Evolutionary conservation across 2,329 filamentous ascomycete species (phyloP), one percentile per base, ranked within the genome.

Genomic region (Calycina marina): DNA sequence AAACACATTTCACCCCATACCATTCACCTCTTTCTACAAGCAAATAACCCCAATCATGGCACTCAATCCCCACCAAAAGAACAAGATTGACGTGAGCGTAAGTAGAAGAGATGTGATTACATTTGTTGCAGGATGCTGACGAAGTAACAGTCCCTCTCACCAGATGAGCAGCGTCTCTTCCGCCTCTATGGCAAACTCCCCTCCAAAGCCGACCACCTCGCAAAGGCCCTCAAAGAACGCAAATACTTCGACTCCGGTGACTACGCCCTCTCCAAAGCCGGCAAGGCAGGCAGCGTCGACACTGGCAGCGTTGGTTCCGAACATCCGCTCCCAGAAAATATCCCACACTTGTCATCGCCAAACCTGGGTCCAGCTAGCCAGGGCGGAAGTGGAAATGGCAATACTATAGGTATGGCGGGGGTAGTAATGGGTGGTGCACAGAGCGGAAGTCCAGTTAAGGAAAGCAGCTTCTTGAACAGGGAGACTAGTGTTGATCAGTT

Each of bases 171-270:
- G 61, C 82, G 83, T 42, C 77, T 96, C 53, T 90, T 96, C 69
- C 81, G 86, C 45, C 77, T 96, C 44, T 98, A 98, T 60, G 90
- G 90, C 61, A 96, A 96, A 63, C 77, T 96, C 39, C 90, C 90
- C 43, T 93, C 81, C 59, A 90, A 90, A 59, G 92, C 86, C 58
- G 88, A 94, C 59, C 72, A 94, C 52, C 77, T 96, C 49, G 85
- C 92, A 67, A 96, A 96, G 67, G 93, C 96, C 56, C 73, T 96
- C 55, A 94, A 94, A 71, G 90, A 96, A 59, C 86, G 90, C 65
- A 98, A 93, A 65, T 94, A 93, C 65, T 94, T 94, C 60, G 85
- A 94, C 65, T 90, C 81, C 39, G 86, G 85, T 53, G 85, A 94
- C 63, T 94, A 93, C 52, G 86, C 86, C 53, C 81, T 93, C 62